These are phyloP conservation scores for Fraxinus greggii DNA, from an alignment of 305 asterid species.

Conservation along the genomic window DNA sequence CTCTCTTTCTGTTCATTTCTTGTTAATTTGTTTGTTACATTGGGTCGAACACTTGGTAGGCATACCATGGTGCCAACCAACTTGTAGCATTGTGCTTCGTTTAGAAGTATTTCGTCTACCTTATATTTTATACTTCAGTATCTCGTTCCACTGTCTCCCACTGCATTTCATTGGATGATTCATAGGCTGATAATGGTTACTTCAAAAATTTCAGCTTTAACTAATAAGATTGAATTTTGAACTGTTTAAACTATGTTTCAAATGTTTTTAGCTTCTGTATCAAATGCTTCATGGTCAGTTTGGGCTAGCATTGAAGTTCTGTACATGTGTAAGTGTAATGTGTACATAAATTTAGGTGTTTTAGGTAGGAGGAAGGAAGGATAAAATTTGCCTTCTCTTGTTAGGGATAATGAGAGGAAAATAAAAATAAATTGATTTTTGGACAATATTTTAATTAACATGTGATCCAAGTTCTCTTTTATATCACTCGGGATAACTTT, in stretches of 20 bases:
- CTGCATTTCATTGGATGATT: background rate
- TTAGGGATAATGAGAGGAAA: background rate
- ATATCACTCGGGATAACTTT: background rate
- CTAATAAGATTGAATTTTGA: background rate
- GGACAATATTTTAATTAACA: background rate
- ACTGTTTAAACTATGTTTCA: background rate
- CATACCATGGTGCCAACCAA: background rate
- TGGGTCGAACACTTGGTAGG: constrained; percentile 35
- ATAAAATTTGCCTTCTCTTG: background rate
- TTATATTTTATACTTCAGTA: background rate
- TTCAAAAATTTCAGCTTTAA: background rate
- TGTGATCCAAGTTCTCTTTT: background rate
- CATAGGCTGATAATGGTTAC: background rate
- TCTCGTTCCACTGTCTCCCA: background rate
- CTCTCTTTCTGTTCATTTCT: background rate
- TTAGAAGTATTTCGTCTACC: background rate
- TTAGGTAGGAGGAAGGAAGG: background rate
- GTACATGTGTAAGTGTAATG: background rate
- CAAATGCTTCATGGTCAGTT: background rate
- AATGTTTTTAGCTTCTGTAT: background rate
- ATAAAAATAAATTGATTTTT: background rate
- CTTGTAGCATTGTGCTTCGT: background rate
- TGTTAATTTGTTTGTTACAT: constrained; percentile 17
- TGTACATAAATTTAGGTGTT: background rate
- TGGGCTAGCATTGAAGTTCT: background rate